Base-by-base conservation (phyloP, 2,329 filamentous ascomycete genomes). In the Xylariaceae sp. region DNA sequence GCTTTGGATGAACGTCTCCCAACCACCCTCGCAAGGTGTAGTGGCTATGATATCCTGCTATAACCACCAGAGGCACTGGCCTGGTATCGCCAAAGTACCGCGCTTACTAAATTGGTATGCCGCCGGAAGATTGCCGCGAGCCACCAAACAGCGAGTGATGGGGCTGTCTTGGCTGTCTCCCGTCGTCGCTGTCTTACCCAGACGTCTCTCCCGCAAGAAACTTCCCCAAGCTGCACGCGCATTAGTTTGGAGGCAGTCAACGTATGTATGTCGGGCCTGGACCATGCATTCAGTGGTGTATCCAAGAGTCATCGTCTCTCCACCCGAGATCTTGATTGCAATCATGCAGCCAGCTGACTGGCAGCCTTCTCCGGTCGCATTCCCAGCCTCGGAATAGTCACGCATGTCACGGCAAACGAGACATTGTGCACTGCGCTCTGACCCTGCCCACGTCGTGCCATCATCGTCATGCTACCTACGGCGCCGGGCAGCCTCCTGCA, bases 201-300 rank as follows among this genome's bases (percentile, higher is more conserved):
- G n/a, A n/a, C n/a, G n/a, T n/a, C n/a, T n/a, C 47, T 46, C 53
- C 54, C 52, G 53, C 54, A 53, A 55, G 53, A 51, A 53, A 54
- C 53, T 57, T 52, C 54, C 54, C 52, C 43, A 52, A 51, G 52
- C 41, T 49, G 52, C 41, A 41, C 48, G 41, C 43, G 18, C 38
- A 44, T 28, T 43, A 22, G 38, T 44, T 48, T 50, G 48, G 47
- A 50, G 34, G 34, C 38, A 4, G 29, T 15, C n/a, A 34, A 29
- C 39, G 19, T n/a, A 26, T 41, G 19, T n/a, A 26, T 26, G 11
- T 26, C 22, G 22, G 22, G n/a, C n/a, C n/a, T n/a, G n/a, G n/a
- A n/a, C 22, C 30, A 32, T 32, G 30, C 39, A 43, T 36, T 44
- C 33, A 34, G 38, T 22, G 35, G 38, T 37, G 45, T 41, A 44